Percentiles rank a stretch among this genome's conserved stretches.
Evolutionary conservation across 306 rosid genomes (phyloP).

Genomic region (Dalbergia oliveri): DNA sequence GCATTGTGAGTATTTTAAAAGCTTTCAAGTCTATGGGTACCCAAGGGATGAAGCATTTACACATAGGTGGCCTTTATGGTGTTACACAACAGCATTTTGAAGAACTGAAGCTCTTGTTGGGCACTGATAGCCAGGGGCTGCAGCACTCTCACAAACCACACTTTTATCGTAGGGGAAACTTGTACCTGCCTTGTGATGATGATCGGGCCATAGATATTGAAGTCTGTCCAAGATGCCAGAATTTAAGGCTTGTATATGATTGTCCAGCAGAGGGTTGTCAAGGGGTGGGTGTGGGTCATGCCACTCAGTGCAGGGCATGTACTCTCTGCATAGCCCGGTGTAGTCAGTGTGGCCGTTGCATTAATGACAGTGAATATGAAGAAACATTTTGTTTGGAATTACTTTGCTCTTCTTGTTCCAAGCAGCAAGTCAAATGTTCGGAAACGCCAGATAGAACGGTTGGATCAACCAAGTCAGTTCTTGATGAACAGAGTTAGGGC

Average conservation of each 20-base stretch:
- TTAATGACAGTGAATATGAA: constrained; percentile 80
- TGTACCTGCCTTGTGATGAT: constrained; percentile 78
- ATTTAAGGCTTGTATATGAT: constrained; percentile 85
- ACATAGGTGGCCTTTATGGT: constrained; percentile 90
- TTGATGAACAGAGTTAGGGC: constrained; percentile 49
- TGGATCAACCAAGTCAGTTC: constrained; percentile 42
- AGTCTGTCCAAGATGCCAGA: constrained; percentile 82
- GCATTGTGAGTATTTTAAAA: constrained; percentile 70
- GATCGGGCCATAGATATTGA: constrained; percentile 78
- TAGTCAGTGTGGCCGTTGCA: constrained; percentile 82
- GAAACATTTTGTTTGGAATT: constrained; percentile 87
- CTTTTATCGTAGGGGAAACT: constrained; percentile 66
- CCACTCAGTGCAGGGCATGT: constrained; percentile 83
- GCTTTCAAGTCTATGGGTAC: constrained; percentile 64
- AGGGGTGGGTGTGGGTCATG: constrained; percentile 53
- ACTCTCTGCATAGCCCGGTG: constrained; percentile 83
- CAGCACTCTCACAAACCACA: constrained; percentile 69
- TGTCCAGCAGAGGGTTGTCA: constrained; percentile 84
- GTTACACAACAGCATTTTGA: constrained; percentile 74
- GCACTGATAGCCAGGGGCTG: constrained; percentile 57
- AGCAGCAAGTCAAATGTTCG: constrained; percentile 48
- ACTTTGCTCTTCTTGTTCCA: constrained; percentile 76
- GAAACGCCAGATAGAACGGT: constrained; percentile 53
- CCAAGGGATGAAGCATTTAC: constrained; percentile 74
- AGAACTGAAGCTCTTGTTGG: constrained; percentile 74